Evolutionary conservation across 805 yeast species (phyloP), one percentile per base, ranked within the genome.

Genomic region (Cyberlindnera meyerae): DNA sequence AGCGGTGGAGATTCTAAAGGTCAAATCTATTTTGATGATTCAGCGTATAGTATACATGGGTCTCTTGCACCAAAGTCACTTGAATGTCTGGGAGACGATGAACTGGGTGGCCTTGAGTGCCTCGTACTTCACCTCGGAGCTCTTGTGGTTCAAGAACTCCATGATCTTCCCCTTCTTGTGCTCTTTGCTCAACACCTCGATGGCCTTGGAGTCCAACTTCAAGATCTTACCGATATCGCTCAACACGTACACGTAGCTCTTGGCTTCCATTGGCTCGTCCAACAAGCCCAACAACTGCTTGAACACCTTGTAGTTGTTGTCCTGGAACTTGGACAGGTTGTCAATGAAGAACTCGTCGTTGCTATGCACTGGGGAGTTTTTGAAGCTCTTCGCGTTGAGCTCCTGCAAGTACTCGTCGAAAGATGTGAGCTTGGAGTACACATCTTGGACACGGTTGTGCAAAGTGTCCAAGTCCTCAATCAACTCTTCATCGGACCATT

Each of bases 41-140:
- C n/a, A n/a, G n/a, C n/a, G n/a, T n/a, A n/a, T 14, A 27, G 8
- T 11, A 27, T 27, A 27, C 8, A 13, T 8, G 17, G 14, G n/a
- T 29, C 24, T 29, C 16, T 29, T 20, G 12, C 31, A n/a, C 27
- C 11, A n/a, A 18, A 29, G 28, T 43, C 47, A 62, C 44, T 65
- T 72, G 48, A 82, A 74, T n/a, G 82, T 71, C 54, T 86, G 87
- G 4, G 96, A 87, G 36, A 93, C 94, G 52, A 93, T 76, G 39
- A 81, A 75, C 66, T 93, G 98, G n/a, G 96, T 86, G 4, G 97
- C 88, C 60, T 85, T 86, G 55, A 93, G 73, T 2, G 97, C 97
- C 66, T 90, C 96, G 58, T 82, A 93, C 58, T 90, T 85, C 48
- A 93, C 89, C 56, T 86, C 93, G 16, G 89, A 73, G 58, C 88